Evolutionary conservation across 2,329 filamentous ascomycete species (phyloP), one percentile per base, ranked within the genome.

Genomic region (Cylindrodendrum hubeiense): DNA sequence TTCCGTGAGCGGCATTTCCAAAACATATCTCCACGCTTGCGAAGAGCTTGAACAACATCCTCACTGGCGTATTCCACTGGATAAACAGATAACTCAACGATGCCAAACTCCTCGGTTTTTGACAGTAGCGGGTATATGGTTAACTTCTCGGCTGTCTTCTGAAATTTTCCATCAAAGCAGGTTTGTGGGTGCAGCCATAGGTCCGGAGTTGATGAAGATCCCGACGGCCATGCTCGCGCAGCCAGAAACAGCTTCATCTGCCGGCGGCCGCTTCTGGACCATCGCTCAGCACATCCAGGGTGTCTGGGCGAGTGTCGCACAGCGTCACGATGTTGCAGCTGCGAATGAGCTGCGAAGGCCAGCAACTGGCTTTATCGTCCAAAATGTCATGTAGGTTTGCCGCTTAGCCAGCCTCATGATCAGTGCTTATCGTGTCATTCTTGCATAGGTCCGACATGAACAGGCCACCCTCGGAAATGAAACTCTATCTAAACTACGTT

Each of bases 241-340:
- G 8, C 7, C 24, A 17, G 15, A 5, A 22, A 34, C 26, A 4
- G 47, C 1, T 34, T n/a, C 10, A 8, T 50, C 44, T 8, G 15
- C 17, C 34, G 19, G 47, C 19, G 52, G 37, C 10, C 52, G 30
- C 19, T 58, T 63, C 39, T 63, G 60, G 60, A 21, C 26, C 21
- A 44, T 63, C 19, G 60, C 60, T 13, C 44, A 34, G 5, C 53
- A 58, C 24, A 37, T 63, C 26, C 53, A 63, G 10, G 53, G 26
- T 13, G 55, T 49, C n/a, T 63, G 60, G 60, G 26, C 24, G 5
- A 22, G 12, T 30, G 52, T 43, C 21, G 60, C 60, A 12, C 44
- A 56, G 51, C 59, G 59, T 24, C 24, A 62, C 15, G 59, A 62
- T 28, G 59, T 56, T 21, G 59, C 59, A 3, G 59, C 59, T 24